Evolutionary conservation across 768 basidiomycete species (phyloP).

Genomic region (Lanmaoa rubissima): DNA sequence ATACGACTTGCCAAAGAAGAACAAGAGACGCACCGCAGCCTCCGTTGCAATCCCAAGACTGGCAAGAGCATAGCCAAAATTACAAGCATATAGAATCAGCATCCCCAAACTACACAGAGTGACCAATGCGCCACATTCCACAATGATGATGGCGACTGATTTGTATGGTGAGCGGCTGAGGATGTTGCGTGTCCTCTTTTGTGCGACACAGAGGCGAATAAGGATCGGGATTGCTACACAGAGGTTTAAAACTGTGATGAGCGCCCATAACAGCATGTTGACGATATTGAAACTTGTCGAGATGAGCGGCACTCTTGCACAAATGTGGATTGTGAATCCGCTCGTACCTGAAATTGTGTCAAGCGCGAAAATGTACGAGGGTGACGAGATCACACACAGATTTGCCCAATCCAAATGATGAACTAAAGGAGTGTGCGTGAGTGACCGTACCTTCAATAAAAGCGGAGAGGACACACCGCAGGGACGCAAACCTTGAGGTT

Average conservation of each 20-base stretch:
- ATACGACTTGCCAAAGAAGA: too few species aligned
- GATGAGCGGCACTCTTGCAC: neutral
- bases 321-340: neutral
- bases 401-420: slow-evolving; percentile 20
- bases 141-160: slow-evolving; percentile 13
- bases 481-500: slow-evolving; percentile 13
- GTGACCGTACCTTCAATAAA: neutral
- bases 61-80: neutral
- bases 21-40: slow-evolving; percentile 12
- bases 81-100: slow-evolving; percentile 6
- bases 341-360: slow-evolving; percentile 10
- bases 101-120: slow-evolving; percentile 4
- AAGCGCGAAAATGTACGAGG: neutral
- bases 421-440: slow-evolving; percentile 2
- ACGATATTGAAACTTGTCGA: neutral
- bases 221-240: slow-evolving; percentile 16
- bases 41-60: slow-evolving; percentile 15
- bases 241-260: slow-evolving; percentile 15
- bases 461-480: slow-evolving; percentile 9
- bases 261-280: slow-evolving; percentile 12
- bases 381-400: slow-evolving; percentile 9
- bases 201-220: slow-evolving; percentile 11
- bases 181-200: slow-evolving; percentile 1
- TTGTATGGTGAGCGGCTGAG: slow-evolving; percentile 6
- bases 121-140: slow-evolving; percentile 21